A percentile compares a stretch with the other conserved stretches of the same genome.
phyloP scores from a whole-genome alignment of 2,329 filamentous ascomycete species.

The Alternaria rosae region DNA sequence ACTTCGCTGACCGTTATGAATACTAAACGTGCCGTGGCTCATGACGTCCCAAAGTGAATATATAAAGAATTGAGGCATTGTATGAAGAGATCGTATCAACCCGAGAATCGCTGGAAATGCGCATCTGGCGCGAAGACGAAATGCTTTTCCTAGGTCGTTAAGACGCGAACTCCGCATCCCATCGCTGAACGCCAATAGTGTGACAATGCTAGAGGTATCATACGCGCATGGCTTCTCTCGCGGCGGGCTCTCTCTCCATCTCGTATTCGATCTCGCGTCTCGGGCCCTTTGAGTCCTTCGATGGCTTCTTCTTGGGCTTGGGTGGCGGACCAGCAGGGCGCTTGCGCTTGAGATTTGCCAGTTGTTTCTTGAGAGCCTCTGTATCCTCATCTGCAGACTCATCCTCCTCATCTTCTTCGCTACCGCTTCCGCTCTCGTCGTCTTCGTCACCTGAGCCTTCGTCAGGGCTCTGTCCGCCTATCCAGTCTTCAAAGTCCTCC shows the following conservation, averaged over 20 bases:
- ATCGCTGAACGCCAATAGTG: conserved; percentile 23
- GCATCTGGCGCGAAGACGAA: conserved; percentile 1
- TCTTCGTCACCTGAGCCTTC: conserved; percentile 65
- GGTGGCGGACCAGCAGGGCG: conserved; percentile 57
- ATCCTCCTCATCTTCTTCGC: conserved; percentile 63
- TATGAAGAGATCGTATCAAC: not conserved
- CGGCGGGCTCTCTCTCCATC: conserved; percentile 67
- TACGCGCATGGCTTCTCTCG: conserved; percentile 42
- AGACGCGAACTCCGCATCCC: conserved; percentile 16
- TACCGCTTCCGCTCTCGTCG: conserved; percentile 60
- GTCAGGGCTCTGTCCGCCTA: conserved; percentile 72
- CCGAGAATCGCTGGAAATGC: not conserved
- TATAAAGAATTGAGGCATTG: not conserved
- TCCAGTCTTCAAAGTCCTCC: conserved; percentile 85
- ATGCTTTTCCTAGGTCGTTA: not conserved
- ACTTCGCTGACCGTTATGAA: conserved; percentile 1
- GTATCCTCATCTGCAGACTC: conserved; percentile 63
- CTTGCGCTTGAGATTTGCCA: conserved; percentile 65
- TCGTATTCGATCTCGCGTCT: conserved; percentile 81
- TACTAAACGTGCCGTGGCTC: not conserved
- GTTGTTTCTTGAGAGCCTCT: conserved; percentile 64
- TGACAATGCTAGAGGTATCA: conserved; percentile 32
- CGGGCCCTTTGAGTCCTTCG: conserved; percentile 59
- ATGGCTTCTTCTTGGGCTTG: conserved; percentile 66
- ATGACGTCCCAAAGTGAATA: not conserved